These are phyloP conservation scores for Fraxinus platypoda DNA, from an alignment of 305 asterid genomes.

Conservation along the genomic window DNA sequence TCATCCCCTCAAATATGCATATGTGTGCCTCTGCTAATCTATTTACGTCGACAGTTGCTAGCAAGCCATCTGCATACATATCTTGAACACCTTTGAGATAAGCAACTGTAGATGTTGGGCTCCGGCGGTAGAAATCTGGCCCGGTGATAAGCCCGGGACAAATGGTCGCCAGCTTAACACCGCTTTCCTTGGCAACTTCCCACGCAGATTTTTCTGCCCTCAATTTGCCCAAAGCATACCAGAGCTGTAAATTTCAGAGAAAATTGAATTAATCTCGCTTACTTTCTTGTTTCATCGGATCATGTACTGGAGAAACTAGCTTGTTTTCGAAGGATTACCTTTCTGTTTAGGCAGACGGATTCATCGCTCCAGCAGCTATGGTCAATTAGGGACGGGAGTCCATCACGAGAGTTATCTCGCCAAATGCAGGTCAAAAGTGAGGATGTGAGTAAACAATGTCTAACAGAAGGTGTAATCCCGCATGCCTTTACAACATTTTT, in stretches of 20 bases:
- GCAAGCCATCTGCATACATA: slow-evolving; percentile 58
- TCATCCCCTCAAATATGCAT: slow-evolving; percentile 67
- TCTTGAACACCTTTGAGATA: slow-evolving; percentile 76
- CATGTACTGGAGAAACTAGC: neutral
- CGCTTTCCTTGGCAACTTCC: slow-evolving; percentile 53
- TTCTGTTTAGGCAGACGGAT: slow-evolving; percentile 57
- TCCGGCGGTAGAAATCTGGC: slow-evolving; percentile 45
- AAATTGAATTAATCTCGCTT: neutral
- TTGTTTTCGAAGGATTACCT: slow-evolving; percentile 37
- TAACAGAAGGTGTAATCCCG: slow-evolving; percentile 54
- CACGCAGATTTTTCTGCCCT: slow-evolving; percentile 80
- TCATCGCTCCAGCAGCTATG: slow-evolving; percentile 85
- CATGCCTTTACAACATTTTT: slow-evolving; percentile 73
- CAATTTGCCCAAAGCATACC: slow-evolving; percentile 95
- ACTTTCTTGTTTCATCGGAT: neutral
- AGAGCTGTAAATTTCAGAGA: slow-evolving; percentile 48
- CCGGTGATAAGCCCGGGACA: slow-evolving; percentile 88
- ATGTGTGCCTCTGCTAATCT: slow-evolving; percentile 70
- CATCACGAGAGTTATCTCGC: slow-evolving; percentile 39
- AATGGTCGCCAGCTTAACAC: slow-evolving; percentile 61
- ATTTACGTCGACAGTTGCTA: slow-evolving; percentile 58
- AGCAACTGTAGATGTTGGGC: slow-evolving; percentile 68
- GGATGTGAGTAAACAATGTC: slow-evolving; percentile 72
- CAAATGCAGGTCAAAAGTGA: slow-evolving; percentile 83
- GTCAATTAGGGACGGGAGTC: slow-evolving; percentile 47